Conservation (phyloP, 139 green algal species). For the Protoeuglena noctilucae region DNA sequence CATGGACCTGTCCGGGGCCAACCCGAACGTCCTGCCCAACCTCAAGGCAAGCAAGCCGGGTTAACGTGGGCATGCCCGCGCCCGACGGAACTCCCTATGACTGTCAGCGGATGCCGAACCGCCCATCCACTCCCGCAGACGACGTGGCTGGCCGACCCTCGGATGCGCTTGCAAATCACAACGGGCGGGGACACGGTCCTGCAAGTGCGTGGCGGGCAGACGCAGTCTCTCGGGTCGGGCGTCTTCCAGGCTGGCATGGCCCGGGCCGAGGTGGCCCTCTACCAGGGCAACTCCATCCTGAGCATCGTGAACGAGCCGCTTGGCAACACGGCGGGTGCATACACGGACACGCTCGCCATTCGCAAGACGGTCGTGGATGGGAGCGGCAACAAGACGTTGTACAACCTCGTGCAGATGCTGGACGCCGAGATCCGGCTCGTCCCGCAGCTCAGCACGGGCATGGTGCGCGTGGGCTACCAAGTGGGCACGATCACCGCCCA, state of each 20-base stretch:
- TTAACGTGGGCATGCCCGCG: too few species aligned
- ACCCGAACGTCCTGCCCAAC: too few species aligned
- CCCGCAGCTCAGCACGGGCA: neutral
- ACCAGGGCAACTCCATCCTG: slow-evolving; percentile 1
- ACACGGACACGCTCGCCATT: neutral
- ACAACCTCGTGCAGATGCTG: neutral
- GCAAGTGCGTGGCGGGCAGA: too few species aligned
- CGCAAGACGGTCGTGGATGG: too few species aligned
- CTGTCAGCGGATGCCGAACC: too few species aligned
- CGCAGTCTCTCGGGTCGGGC: neutral
- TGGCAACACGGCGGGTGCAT: neutral
- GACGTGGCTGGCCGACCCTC: too few species aligned
- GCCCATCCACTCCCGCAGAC: too few species aligned
- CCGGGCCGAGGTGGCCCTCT: neutral
- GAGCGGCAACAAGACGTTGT: neutral
- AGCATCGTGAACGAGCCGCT: slow-evolving; percentile 2
- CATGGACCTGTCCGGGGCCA: too few species aligned
- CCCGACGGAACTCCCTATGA: too few species aligned
- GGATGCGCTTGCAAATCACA: too few species aligned
- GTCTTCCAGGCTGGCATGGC: neutral
- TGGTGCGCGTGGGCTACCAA: neutral
- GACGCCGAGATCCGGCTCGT: slow-evolving; percentile 2
- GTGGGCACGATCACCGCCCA: neutral
- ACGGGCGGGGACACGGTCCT: too few species aligned
- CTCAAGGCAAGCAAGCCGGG: too few species aligned